Evolutionary conservation across 2,329 filamentous ascomycete species (phyloP), one percentile per base, ranked within the genome.

Genomic region (Fusarium proliferatum): DNA sequence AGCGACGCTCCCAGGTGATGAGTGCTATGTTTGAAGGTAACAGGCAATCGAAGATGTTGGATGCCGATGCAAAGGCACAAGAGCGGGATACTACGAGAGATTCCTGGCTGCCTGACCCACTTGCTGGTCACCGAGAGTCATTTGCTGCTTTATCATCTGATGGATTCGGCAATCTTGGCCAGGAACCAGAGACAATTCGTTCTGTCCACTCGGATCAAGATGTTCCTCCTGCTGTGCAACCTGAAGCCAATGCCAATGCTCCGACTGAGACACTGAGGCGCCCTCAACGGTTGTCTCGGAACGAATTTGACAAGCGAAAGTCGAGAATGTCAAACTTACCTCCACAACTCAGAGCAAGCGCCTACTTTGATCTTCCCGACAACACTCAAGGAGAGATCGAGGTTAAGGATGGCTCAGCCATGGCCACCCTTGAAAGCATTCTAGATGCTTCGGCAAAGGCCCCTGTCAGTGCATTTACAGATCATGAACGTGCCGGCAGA

Each of bases 401-500:
- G 74, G 79, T 91, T 61, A 91, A 91, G 80, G 91, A 93, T 65
- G 92, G 94, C 23, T 98, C 96, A 33, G 95, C 96, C 16, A 94
- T 95, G 79, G 92, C 90, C 46, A 97, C 96, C 0, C 88, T 99
- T 12, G 95, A 99, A 74, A 95, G 91, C 80, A 97, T 99, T 60
- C 88, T 99, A 21, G 93, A 97, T 79, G 96, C 96, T 12, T 96
- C 96, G 6, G 93, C 94, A 6, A 89, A 88, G 67, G 96, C 96
- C 1, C 96, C 96, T 2, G 95, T 97, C 36, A 94, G 88, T 74
- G 96, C 95, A 33, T 98, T 98, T 77, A 97, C 93, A 1, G 94
- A 98, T 78, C 95, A 98, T 80, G 90, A 92, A 1, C 95, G 93
- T 78, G 93, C 92, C 34, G 95, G 95, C 9, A 90, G 91, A 71